Base-by-base conservation (phyloP, 23 red algal genomes). In the Gracilariopsis chorda region DNA sequence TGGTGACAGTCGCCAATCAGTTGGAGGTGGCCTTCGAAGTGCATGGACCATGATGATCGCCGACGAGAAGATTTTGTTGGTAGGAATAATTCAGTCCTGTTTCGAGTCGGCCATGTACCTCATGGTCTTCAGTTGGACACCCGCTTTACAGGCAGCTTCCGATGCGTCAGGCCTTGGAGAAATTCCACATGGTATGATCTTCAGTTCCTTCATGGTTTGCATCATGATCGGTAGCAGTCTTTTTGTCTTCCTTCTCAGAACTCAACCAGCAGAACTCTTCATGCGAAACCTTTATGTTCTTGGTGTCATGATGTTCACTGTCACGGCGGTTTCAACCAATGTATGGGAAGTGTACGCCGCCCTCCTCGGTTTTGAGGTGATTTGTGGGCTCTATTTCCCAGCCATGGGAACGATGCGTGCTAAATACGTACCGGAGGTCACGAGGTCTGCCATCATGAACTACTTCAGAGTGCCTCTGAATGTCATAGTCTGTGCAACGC, bases 101-200 rank as follows among this genome's bases (percentile, higher is more conserved):
- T 98, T 95, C 69, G 96, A 98, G 64, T 80, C 85, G 6, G 93
- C 94, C 44, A 95, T 98, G 96, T 98, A 95, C 46, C 78, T 88
- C 2, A 95, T 98, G 88, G 96, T 98, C 0, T 98, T 98, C 71
- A 77, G 88, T 51, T 98, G 96, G 96, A 98, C 96, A 57, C 96
- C 96, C 11, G 92, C 92, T 29, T 51, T 98, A 25, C 96, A 98
- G 82, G 64, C 80, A 7, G 78, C 79, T 3, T 86, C 78, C 8
- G 78, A 92, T 59, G 19, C 48, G 9, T 43, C 52, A 40, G 48
- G 67, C 45, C 63, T 68, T 12, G 84, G 78, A 20, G 76, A 90
- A 37, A 95, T 98, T 81, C 90, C 89, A n/a, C 89, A 98, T 44
- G 96, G 96, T 24, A 94, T 95, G 86, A 95, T 98, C 27, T 98